Percentiles rank a stretch among this genome's conserved stretches.
phyloP scores from a whole-genome alignment of 768 basidiomycete genomes.

The Filobasidium wieringae region DNA sequence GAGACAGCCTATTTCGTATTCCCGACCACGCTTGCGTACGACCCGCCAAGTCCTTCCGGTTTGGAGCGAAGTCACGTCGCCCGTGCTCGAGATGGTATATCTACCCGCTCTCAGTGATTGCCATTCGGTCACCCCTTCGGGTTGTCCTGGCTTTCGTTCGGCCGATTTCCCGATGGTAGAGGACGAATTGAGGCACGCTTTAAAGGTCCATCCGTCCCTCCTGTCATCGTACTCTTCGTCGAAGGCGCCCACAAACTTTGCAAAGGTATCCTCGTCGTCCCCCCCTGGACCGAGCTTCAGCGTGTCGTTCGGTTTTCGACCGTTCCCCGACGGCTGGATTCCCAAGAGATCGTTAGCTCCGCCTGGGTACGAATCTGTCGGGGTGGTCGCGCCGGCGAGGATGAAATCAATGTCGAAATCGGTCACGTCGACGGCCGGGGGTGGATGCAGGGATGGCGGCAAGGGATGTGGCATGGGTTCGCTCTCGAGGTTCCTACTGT shows the following conservation, averaged over 20 bases:
- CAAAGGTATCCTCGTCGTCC: constrained; percentile 38
- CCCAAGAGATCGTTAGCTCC: background rate
- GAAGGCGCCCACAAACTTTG: constrained; percentile 38
- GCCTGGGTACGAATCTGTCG: constrained; percentile 13
- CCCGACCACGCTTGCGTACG: constrained; percentile 17
- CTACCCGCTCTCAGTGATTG: constrained; percentile 31
- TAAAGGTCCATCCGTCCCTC: constrained; percentile 39
- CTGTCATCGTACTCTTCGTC: constrained; percentile 39
- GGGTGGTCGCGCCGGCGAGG: constrained; percentile 32
- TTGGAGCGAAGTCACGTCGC: constrained; percentile 25
- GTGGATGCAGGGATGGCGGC: constrained; percentile 36
- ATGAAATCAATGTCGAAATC: constrained; percentile 42
- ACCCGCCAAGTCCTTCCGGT: constrained; percentile 28
- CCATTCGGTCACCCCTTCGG: constrained; percentile 20
- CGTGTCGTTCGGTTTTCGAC: constrained; percentile 7
- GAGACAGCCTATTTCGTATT: constrained; percentile 28
- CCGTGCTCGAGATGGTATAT: constrained; percentile 26
- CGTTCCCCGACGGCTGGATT: background rate
- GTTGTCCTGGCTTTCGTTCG: background rate
- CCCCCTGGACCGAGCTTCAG: constrained; percentile 26
- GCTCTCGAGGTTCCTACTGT: constrained; percentile 28
- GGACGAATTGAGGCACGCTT: constrained; percentile 15
- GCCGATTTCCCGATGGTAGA: background rate
- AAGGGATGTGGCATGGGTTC: constrained; percentile 37
- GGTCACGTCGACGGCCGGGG: constrained; percentile 34